phyloP scores from a whole-genome alignment of 345 rosid genomes.

The Populus pruinosa region DNA sequence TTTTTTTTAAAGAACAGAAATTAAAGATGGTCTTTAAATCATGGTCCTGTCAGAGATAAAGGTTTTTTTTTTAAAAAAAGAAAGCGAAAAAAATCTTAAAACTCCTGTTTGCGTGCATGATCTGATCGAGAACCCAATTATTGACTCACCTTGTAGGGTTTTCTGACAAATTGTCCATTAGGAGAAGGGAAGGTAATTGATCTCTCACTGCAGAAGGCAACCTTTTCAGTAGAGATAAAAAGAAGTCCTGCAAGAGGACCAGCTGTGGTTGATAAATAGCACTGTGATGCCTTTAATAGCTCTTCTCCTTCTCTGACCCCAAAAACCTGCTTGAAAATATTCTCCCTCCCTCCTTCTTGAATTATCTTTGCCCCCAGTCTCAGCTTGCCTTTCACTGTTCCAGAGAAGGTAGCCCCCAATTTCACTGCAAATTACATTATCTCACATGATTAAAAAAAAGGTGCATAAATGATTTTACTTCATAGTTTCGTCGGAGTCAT shows the following conservation, averaged over 20 bases:
- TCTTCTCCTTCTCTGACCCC: slow-evolving; percentile 44
- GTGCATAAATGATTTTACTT: too few species aligned
- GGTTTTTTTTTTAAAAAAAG: too few species aligned
- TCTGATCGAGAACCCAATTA: not conserved
- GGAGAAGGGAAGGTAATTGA: slow-evolving; percentile 24
- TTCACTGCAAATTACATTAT: slow-evolving; percentile 27
- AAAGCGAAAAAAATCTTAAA: too few species aligned
- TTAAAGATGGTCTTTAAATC: not conserved
- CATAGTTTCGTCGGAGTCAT: too few species aligned
- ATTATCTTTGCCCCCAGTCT: slow-evolving; percentile 27
- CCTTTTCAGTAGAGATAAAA: slow-evolving; percentile 35
- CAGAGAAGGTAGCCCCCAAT: slow-evolving; percentile 47
- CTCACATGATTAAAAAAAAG: not conserved
- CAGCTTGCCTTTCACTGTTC: slow-evolving; percentile 22
- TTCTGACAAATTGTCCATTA: slow-evolving; percentile 35
- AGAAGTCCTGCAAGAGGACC: slow-evolving; percentile 57
- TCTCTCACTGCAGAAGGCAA: slow-evolving; percentile 29
- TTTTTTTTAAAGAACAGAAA: too few species aligned
- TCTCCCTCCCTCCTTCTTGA: slow-evolving; percentile 24
- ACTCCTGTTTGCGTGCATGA: not conserved
- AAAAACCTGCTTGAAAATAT: slow-evolving; percentile 38
- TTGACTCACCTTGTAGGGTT: slow-evolving; percentile 43
- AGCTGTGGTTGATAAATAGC: slow-evolving; percentile 54
- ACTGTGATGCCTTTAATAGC: slow-evolving; percentile 50
- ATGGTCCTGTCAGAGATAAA: too few species aligned